Percentiles rank a stretch among this genome's conserved stretches.
These are phyloP conservation scores for Phytopythium sindhum DNA, from an alignment of 352 stramenopile genomes.

Conservation along the genomic window DNA sequence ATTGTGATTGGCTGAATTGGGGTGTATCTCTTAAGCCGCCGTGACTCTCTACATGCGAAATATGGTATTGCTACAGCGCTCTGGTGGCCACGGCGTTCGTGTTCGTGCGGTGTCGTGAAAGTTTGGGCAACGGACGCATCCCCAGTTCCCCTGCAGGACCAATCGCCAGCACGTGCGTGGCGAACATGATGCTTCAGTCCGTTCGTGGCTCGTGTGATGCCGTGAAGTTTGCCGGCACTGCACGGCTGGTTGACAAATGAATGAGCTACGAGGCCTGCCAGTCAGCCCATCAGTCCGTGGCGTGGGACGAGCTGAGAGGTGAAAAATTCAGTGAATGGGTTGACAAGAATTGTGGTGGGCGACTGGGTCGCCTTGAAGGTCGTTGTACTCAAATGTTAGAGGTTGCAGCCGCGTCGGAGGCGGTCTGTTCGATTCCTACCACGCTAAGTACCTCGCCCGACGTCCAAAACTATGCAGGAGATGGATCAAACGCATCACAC, in stretches of 20 bases:
- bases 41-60: not conserved
- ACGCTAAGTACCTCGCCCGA: not conserved
- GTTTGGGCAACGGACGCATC: not conserved
- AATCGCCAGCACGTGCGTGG: not conserved
- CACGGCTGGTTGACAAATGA: not conserved
- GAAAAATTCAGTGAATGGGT: not conserved
- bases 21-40: not conserved
- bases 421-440: not conserved
- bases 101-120: too few relatives aligned
- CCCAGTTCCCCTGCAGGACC: too few relatives aligned
- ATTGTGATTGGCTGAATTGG: not conserved
- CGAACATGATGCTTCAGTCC: not conserved
- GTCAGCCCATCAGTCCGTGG: not conserved
- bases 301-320: not conserved
- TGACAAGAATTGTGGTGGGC: not conserved
- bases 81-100: too few relatives aligned
- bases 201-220: not conserved
- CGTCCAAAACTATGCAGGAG: not conserved
- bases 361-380: slow-evolving; percentile 4
- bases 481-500: not conserved
- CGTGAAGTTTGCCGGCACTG: not conserved
- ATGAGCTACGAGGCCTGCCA: not conserved
- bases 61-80: not conserved
- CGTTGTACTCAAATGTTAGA: not conserved
- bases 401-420: not conserved